Conservation (phyloP, 2,329 filamentous ascomycete species). For the Chaetomiaceae sp. region DNA sequence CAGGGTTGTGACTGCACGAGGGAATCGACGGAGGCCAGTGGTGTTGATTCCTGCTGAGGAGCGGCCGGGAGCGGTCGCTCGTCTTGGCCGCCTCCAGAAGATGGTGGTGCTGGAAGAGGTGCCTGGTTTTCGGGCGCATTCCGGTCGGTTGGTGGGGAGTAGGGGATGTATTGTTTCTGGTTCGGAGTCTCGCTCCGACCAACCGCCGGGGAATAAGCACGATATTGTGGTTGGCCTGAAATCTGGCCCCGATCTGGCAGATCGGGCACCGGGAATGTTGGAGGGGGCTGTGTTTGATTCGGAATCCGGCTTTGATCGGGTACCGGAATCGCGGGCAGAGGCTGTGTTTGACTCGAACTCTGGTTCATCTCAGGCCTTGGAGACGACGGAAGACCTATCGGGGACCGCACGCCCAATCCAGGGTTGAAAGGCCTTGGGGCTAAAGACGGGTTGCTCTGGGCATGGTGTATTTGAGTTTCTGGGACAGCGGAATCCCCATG, state of each 20-base stretch:
- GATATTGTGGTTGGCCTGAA: neutral
- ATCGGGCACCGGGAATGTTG: neutral
- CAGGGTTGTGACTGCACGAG: neutral
- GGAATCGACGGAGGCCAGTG: neutral
- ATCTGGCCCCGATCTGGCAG: neutral
- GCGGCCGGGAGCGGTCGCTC: conserved; percentile 7
- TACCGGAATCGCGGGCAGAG: conserved; percentile 21
- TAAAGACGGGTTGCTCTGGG: conserved; percentile 19
- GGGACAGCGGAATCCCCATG: conserved; percentile 14
- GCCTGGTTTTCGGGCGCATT: neutral
- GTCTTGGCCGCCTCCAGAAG: conserved; percentile 17
- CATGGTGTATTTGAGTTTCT: conserved; percentile 20
- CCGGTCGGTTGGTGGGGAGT: conserved; percentile 1
- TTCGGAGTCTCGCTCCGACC: neutral
- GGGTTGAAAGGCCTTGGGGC: conserved; percentile 10
- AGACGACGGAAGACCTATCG: conserved; percentile 21
- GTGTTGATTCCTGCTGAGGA: neutral
- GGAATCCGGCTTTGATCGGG: conserved; percentile 25
- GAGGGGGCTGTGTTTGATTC: conserved; percentile 30
- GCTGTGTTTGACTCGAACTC: conserved; percentile 17
- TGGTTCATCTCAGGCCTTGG: conserved; percentile 19
- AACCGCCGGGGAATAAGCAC: neutral
- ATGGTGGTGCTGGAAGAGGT: conserved; percentile 14
- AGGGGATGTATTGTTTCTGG: conserved; percentile 2
- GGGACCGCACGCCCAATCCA: conserved; percentile 14